Evolutionary conservation across 2,329 filamentous ascomycete genomes (phyloP), one percentile per base, ranked within the genome.

Genomic region (Colletotrichum simmondsii): DNA sequence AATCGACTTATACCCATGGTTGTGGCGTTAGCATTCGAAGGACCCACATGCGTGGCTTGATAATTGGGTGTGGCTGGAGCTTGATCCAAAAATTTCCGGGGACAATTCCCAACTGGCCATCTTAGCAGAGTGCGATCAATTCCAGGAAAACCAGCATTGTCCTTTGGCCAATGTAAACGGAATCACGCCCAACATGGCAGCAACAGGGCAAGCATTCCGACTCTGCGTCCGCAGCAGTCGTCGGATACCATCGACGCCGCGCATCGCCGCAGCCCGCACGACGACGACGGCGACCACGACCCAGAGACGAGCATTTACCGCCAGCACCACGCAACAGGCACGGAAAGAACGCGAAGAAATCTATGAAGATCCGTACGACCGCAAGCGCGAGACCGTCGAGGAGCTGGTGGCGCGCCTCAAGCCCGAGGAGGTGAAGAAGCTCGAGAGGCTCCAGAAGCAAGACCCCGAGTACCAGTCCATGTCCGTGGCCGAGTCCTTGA

Each of bases 191-290:
- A 75, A 68, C 30, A 85, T 85, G 83, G 81, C 83, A 73, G 81
- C 83, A 77, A 79, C 82, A 75, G 81, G 81, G 69, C 79, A 77
- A 75, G 81, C 81, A 76, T 78, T 79, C 67, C 80, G 83, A 77
- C 77, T 84, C 71, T 84, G 82, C 75, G 54, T 67, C 53, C 73
- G 75, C 64, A 69, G 66, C 54, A 84, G 82, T 75, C 81, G 80
- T 49, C 78, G 79, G 65, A 76, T 78, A 57, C 68, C 77, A 37
- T 52, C 73, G 11, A 37, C 69, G n/a, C 65, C 75, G 37, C 68
- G 73, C 42, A 64, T 75, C 60, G 28, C 66, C 30, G 61, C 30
- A 16, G 10, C 59, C 26, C 37, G 3, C 52, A 60, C 66, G 5
- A 67, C 66, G 16, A 62, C 71, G 30, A 42, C 70, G 32, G 54